Conservation (phyloP, 108 stramenopile genomes). For the Nannochloropsis salina region DNA sequence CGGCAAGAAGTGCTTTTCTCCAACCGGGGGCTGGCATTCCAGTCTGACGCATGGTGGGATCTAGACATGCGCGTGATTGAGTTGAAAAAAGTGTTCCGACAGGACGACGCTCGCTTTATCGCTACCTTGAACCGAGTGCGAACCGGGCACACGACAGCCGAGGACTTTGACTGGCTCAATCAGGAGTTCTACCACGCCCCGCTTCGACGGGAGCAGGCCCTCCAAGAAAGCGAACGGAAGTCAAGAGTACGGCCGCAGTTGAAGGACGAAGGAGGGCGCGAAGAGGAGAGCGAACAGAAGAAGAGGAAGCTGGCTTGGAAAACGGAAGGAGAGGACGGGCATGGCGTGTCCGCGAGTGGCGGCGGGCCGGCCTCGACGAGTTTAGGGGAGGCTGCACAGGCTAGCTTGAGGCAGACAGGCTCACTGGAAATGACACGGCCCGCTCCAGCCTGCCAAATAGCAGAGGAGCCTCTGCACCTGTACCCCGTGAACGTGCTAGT, state of each 20-base stretch:
- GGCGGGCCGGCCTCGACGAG: background rate
- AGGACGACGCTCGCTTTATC: constrained; percentile 1
- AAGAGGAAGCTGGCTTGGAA: background rate
- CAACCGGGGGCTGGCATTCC: background rate
- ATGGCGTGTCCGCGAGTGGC: too few species aligned
- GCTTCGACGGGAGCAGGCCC: background rate
- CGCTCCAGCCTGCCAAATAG: background rate
- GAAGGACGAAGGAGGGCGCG: background rate
- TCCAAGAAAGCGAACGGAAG: background rate
- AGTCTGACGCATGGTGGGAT: constrained; percentile 1
- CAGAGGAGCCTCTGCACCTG: background rate
- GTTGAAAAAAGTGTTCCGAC: background rate
- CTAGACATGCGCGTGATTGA: background rate
- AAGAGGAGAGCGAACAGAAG: background rate
- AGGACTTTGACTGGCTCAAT: background rate
- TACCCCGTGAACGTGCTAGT: background rate
- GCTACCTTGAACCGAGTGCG: background rate
- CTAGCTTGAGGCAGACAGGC: too few species aligned
- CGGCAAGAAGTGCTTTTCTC: constrained; percentile 8
- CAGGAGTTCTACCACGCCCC: background rate
- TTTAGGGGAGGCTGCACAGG: too few species aligned
- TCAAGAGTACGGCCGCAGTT: background rate
- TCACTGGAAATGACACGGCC: too few species aligned
- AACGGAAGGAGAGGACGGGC: too few species aligned
- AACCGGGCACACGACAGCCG: background rate